Conservation (phyloP, 176 grass and related monocot genomes). For the Oropetium thomaeum region DNA sequence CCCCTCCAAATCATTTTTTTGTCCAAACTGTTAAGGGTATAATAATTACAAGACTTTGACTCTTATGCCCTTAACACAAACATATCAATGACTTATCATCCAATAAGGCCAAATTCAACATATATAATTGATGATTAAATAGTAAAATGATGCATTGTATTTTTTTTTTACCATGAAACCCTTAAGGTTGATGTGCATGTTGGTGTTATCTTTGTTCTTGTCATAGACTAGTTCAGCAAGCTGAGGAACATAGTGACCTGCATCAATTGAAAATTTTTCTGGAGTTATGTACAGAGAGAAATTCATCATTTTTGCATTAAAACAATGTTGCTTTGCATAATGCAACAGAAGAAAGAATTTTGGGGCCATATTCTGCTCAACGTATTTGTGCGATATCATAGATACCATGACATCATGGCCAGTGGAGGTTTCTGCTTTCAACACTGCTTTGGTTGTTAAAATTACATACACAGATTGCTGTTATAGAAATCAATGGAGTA, state of each 20-base stretch:
- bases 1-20: neutral
- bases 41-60: too few species aligned
- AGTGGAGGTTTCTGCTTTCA: neutral
- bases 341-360: neutral
- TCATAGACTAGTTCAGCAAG: slow-evolving; percentile 81
- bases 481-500: neutral
- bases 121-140: neutral
- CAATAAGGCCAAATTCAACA: slow-evolving; percentile 1
- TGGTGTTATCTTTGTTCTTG: slow-evolving; percentile 51
- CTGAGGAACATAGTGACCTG: slow-evolving; percentile 89
- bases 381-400: neutral
- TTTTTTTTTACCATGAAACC: slow-evolving; percentile 74
- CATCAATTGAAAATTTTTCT: slow-evolving; percentile 22
- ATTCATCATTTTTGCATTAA: neutral
- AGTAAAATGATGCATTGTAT: slow-evolving; percentile 3
- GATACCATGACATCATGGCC: neutral
- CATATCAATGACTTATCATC: neutral
- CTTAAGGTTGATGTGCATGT: slow-evolving; percentile 67
- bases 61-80: too few species aligned
- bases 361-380: neutral
- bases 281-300: slow-evolving; percentile 10
- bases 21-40: too few species aligned
- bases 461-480: neutral
- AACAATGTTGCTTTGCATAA: neutral
- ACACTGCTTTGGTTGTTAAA: neutral